Evolutionary conservation across 1,139 yeast genomes (phyloP), one percentile per base, ranked within the genome.

Genomic region (Lodderomyces oxycetoniae): DNA sequence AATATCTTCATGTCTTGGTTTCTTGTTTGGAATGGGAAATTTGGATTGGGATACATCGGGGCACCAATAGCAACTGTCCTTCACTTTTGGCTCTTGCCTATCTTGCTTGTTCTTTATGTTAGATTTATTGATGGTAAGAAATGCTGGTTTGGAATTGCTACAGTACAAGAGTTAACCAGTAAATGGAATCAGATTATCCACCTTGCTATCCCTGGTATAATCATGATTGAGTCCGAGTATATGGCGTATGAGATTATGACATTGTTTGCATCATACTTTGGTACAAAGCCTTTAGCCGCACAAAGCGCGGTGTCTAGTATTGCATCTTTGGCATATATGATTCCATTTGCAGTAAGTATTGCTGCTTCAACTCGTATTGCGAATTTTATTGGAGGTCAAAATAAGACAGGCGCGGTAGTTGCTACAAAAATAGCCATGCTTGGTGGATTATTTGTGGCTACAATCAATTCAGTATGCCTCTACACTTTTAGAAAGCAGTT

Each of bases 331-430:
- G 64, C 87, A 1, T 88, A 84, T 49, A 88, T 86, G 82, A 70
- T 85, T 10, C 95, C 96, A 10, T 88, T 88, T 65, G 91, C 96
- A 0, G 76, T 86, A 4, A 81, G 95, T 27, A 87, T 87, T 32
- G 94, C 95, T 0, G 71, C 89, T 0, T 80, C 94, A 1, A 87
- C 95, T 0, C 69, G 96, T 57, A 80, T 87, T 32, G 95, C 96
- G 28, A 86, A 82, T 53, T 86, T 82, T 48, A 74, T 88, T 37
- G 96, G 96, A 4, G 93, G 91, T 0, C 78, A 73, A 33, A 78
- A 85, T 47, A 59, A 77, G 3, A 62, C 61, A 17, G 58, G 61
- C 0, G 95, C 95, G 2, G 70, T 74, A 39, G 61, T 72, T 3
- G 79, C 95, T 2, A 73, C 88, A 1, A 59, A 66, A 38, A 72